Evolutionary conservation across 306 rosid species (phyloP).

Genomic region (Fagus crenata): DNA sequence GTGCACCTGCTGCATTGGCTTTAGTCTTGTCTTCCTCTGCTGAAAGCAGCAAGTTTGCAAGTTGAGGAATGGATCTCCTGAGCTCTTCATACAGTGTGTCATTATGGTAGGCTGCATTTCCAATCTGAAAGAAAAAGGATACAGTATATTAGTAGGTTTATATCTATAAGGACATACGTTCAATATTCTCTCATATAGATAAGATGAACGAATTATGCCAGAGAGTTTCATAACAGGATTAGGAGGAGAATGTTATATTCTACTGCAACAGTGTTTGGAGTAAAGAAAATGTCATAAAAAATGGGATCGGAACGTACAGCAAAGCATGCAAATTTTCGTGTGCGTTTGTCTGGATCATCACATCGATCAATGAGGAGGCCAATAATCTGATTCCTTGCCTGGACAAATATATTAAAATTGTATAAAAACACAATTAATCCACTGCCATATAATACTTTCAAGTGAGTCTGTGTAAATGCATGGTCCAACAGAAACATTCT

Average conservation of each 20-base stretch:
- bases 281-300: background rate
- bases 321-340: constrained; percentile 95
- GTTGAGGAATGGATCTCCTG: constrained; percentile 78
- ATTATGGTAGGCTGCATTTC: constrained; percentile 93
- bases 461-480: constrained; percentile 13
- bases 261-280: background rate
- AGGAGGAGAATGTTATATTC: background rate
- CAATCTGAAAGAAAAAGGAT: constrained; percentile 47
- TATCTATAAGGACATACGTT: background rate
- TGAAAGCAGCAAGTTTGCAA: constrained; percentile 65
- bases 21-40: constrained; percentile 92
- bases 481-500: constrained; percentile 9
- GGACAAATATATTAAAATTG: constrained; percentile 27
- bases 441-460: background rate
- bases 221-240: background rate
- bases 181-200: constrained; percentile 9
- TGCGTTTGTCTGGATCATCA: constrained; percentile 89
- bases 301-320: constrained; percentile 69
- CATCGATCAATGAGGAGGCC: constrained; percentile 84
- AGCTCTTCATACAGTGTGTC: constrained; percentile 75
- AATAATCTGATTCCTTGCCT: constrained; percentile 76
- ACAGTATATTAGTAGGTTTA: background rate
- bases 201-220: constrained; percentile 19
- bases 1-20: constrained; percentile 99
- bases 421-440: constrained; percentile 27